Evolutionary conservation across 2,329 filamentous ascomycete species (phyloP).

Genomic region (Alternaria sp.): DNA sequence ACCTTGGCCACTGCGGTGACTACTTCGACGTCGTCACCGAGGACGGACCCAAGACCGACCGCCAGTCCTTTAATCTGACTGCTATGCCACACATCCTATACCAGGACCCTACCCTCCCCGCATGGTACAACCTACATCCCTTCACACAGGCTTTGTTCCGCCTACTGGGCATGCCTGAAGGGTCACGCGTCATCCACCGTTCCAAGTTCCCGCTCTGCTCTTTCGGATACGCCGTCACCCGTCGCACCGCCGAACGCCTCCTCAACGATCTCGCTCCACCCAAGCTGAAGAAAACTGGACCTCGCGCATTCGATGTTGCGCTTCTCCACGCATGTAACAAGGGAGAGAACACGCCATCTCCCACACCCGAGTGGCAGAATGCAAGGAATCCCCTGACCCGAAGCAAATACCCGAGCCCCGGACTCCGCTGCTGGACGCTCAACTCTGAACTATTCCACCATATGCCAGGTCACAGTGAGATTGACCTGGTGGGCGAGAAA

Average conservation of each 20-base stretch:
- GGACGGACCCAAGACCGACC: constrained; percentile 37
- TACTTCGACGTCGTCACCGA: constrained; percentile 48
- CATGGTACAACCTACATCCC: constrained; percentile 49
- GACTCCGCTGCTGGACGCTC: constrained; percentile 54
- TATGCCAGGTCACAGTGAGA: constrained; percentile 51
- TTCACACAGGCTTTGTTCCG: constrained; percentile 51
- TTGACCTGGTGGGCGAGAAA: constrained; percentile 45
- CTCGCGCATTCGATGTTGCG: constrained; percentile 54
- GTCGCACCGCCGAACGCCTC: constrained; percentile 49
- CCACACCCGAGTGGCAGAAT: constrained; percentile 31
- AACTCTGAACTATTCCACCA: constrained; percentile 58
- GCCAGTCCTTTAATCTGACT: constrained; percentile 41
- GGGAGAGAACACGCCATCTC: constrained; percentile 41
- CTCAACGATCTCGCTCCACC: constrained; percentile 51
- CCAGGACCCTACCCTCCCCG: constrained; percentile 49
- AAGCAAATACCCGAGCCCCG: constrained; percentile 44
- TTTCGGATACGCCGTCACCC: constrained; percentile 56
- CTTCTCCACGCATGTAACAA: constrained; percentile 53
- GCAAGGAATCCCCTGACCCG: constrained; percentile 31
- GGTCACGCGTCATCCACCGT: constrained; percentile 51
- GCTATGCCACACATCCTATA: constrained; percentile 47
- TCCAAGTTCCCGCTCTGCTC: constrained; percentile 56
- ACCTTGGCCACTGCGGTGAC: constrained; percentile 57
- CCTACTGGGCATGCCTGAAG: constrained; percentile 46
- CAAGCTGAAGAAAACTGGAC: constrained; percentile 34